Evolutionary conservation across 2,329 filamentous ascomycete species (phyloP).

Genomic region (Laburnicola sp.): DNA sequence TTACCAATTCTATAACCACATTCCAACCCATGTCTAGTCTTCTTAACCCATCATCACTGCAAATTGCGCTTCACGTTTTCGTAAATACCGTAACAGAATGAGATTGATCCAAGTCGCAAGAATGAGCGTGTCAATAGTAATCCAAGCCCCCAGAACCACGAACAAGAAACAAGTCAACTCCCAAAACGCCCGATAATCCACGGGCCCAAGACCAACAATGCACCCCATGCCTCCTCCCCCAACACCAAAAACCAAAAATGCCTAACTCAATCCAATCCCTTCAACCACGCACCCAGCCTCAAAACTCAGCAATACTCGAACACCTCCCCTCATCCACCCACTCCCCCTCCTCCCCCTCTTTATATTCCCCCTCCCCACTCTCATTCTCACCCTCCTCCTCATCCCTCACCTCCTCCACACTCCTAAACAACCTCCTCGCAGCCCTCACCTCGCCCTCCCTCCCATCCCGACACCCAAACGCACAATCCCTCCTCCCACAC

Average conservation of each 20-base stretch:
- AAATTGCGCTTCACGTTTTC: too few relatives aligned
- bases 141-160: too few relatives aligned
- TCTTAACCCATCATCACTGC: too few relatives aligned
- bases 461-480: constrained; percentile 36
- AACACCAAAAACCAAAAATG: too few relatives aligned
- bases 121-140: too few relatives aligned
- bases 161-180: too few relatives aligned
- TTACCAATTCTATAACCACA: not conserved
- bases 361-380: not conserved
- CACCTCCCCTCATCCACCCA: constrained; percentile 1
- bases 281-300: not conserved
- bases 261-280: not conserved
- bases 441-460: constrained; percentile 35
- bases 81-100: too few relatives aligned
- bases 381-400: constrained; percentile 10
- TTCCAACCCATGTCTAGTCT: too few relatives aligned
- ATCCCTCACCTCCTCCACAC: constrained; percentile 21
- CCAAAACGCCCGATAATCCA: too few relatives aligned
- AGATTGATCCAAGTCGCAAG: too few relatives aligned
- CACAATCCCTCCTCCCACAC: constrained; percentile 34
- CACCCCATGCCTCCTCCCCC: too few relatives aligned
- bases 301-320: not conserved
- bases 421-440: constrained; percentile 36
- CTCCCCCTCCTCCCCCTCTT: not conserved
- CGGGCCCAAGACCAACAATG: too few relatives aligned